A percentile compares a stretch with the other conserved stretches of the same genome.
phyloP scores from a whole-genome alignment of 768 basidiomycete genomes.

The Megacollybia marginata region DNA sequence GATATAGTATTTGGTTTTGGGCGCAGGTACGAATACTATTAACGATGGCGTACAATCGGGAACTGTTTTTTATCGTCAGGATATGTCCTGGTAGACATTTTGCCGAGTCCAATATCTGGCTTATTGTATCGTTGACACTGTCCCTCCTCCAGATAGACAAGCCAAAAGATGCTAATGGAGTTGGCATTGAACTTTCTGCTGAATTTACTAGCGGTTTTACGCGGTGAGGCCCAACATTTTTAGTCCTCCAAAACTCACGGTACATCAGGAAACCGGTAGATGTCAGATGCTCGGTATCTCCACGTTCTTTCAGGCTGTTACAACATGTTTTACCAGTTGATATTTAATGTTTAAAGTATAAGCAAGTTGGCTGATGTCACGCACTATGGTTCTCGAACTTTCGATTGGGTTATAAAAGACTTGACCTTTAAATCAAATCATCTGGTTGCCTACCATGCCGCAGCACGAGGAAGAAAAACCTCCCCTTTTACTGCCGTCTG shows the following conservation, averaged over 20 bases:
- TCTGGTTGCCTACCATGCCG: no score
- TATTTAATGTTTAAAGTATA: no score
- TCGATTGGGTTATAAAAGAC: no score
- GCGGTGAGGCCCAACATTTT: slow-evolving; percentile 25
- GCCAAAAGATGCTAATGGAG: slow-evolving; percentile 32
- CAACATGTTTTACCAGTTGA: slow-evolving; percentile 16
- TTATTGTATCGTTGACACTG: slow-evolving; percentile 35
- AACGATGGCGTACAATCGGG: slow-evolving; percentile 1
- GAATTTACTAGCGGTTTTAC: slow-evolving; percentile 38
- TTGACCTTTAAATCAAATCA: no score
- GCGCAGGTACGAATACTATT: slow-evolving; percentile 29
- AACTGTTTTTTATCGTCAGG: slow-evolving; percentile 16
- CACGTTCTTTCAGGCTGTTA: slow-evolving; percentile 28
- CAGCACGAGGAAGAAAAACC: no score
- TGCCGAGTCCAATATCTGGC: slow-evolving; percentile 40
- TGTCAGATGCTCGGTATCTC: slow-evolving; percentile 38
- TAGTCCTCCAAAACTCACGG: background rate
- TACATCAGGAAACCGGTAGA: slow-evolving; percentile 41
- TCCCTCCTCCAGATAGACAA: slow-evolving; percentile 38
- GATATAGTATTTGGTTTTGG: slow-evolving; percentile 53
- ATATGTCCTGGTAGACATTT: slow-evolving; percentile 51
- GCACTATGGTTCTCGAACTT: no score
- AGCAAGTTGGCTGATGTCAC: no score
- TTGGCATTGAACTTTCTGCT: slow-evolving; percentile 27
- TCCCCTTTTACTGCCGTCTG: no score